Conservation (phyloP, 306 rosid genomes). For the Cicer pinnatifidum region DNA sequence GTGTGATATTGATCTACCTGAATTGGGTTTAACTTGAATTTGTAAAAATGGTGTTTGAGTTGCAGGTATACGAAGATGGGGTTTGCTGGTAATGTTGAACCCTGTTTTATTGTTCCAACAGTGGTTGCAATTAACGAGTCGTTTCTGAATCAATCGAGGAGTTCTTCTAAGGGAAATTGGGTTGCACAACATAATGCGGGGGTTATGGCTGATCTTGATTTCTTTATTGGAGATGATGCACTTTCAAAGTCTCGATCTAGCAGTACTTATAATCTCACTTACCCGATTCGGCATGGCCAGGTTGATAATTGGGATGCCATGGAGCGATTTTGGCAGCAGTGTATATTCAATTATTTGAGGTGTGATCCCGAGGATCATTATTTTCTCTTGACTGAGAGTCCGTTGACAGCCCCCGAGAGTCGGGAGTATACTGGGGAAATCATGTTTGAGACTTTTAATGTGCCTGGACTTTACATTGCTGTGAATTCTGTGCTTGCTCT, state of each 20-base stretch:
- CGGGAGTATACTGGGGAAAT: conserved; percentile 98
- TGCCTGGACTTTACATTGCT: conserved; percentile 94
- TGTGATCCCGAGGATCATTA: conserved; percentile 99
- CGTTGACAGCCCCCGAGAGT: conserved; percentile 93
- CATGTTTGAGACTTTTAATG: conserved; percentile 98
- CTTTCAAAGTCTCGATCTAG: conserved; percentile 80
- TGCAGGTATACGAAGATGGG: conserved; percentile 98
- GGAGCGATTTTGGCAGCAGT: conserved; percentile 99
- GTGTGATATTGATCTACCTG: not conserved
- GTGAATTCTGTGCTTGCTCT: conserved; percentile 99
- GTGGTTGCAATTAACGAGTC: conserved; percentile 93
- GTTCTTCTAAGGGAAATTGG: conserved; percentile 79
- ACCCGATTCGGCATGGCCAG: conserved; percentile 89
- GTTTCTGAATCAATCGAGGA: conserved; percentile 73
- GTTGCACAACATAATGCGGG: conserved; percentile 94
- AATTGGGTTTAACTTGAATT: conserved; percentile 33
- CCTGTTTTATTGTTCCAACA: conserved; percentile 84
- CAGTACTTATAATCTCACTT: conserved; percentile 75
- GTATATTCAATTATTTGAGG: conserved; percentile 88
- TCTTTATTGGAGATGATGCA: conserved; percentile 96
- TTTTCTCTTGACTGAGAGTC: conserved; percentile 93
- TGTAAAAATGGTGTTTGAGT: conserved; percentile 19
- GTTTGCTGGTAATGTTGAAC: conserved; percentile 94
- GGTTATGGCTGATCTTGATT: conserved; percentile 99
- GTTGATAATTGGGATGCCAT: conserved; percentile 97